Evolutionary conservation across 164 flowering plant genomes (phyloP), one percentile per base, ranked within the genome.

Genomic region (Piper betle): DNA sequence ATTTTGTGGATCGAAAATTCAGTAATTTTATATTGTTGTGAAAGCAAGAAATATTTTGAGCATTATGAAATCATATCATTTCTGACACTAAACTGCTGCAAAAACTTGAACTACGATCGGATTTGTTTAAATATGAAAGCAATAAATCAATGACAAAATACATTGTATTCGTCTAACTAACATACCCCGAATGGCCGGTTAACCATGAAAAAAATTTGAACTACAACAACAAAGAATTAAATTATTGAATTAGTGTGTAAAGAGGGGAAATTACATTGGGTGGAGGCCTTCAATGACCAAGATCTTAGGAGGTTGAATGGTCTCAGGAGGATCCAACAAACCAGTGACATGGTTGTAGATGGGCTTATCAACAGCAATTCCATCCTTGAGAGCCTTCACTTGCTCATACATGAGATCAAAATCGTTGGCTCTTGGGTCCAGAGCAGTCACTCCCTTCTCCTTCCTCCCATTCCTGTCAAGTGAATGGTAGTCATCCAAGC

Each of bases 351-450:
- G 98, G 56, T 92, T 92, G 52, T 92, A 89, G 18, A 92, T 89
- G 20, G 96, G 98, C 63, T 92, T 92, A 20, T 92, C 77, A 40
- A 89, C 91, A n/a, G 96, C 71, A 52, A 74, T 65, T 0, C 96
- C 98, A 5, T 77, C 77, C 69, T 92, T 92, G 8, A 92, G 41
- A 57, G 91, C 88, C 75, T 92, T 92, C 58, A 92, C 98, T 62
- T 92, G 98, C 61, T 87, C 88, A 74, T 87, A 92, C 98, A 92
- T 92, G 59, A 92, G 85, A 68, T 89, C 98, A 68, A 92, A 92
- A 50, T 92, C 61, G 61, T 92, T 92, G 60, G 98, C 98, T 77
- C 80, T 84, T 53, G 98, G 98, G 73, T 92, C 98, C 56, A 92
- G 84, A 9, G 98, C 98, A 39, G 98, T 92, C 37, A 92, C 98